Evolutionary conservation across 257 asterid genomes (phyloP).

Genomic region (Coffea canephora): DNA sequence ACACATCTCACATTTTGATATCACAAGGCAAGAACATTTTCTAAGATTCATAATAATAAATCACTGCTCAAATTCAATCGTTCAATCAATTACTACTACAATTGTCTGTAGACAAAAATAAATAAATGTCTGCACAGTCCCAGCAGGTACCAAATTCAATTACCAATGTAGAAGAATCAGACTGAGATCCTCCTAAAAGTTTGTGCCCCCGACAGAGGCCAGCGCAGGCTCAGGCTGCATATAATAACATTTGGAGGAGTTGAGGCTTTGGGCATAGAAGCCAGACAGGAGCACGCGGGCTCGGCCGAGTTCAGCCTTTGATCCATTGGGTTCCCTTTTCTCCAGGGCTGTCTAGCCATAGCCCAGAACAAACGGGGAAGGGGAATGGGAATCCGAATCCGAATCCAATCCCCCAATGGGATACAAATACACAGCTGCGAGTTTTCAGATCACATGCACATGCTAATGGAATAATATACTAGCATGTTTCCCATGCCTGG

Average conservation of each 20-base stretch:
- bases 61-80: no score
- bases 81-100: no score
- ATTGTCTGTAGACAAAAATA: no score
- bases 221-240: not conserved
- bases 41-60: no score
- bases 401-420: not conserved
- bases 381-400: not conserved
- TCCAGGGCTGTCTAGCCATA: not conserved
- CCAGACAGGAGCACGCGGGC: not conserved
- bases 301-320: not conserved
- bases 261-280: no score
- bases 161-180: not conserved
- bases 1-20: no score
- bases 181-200: conserved; percentile 6
- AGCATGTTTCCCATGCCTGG: not conserved
- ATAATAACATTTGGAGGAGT: not conserved
- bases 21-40: no score
- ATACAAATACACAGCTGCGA: not conserved
- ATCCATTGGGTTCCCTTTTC: not conserved
- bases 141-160: not conserved
- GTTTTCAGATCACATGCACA: not conserved
- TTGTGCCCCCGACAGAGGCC: not conserved
- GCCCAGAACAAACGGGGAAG: not conserved
- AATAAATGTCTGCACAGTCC: not conserved
- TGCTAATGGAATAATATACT: not conserved